Conservation (phyloP, 164 flowering plant genomes). For the Litsea cubeba region DNA sequence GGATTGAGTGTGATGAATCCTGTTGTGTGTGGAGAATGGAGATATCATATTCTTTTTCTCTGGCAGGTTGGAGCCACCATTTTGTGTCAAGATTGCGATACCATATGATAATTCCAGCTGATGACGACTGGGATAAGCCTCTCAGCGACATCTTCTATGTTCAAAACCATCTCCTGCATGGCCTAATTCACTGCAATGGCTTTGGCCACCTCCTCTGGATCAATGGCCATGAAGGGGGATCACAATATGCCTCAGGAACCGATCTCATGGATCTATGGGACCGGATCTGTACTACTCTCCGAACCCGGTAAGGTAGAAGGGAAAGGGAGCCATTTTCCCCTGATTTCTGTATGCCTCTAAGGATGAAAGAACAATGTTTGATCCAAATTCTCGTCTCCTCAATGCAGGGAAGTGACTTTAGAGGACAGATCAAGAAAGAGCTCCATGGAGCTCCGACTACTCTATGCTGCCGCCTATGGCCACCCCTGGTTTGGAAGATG, state of each 20-base stretch:
- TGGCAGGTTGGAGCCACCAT: conserved; percentile 83
- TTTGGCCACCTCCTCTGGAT: conserved; percentile 70
- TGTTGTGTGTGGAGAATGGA: background rate
- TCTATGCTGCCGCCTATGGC: conserved; percentile 72
- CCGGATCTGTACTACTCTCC: conserved; percentile 59
- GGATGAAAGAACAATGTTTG: background rate
- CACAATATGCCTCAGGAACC: conserved; percentile 50
- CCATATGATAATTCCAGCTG: conserved; percentile 66
- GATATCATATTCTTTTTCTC: background rate
- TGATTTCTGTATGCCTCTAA: background rate
- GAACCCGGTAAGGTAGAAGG: conserved; percentile 39
- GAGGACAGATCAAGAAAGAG: conserved; percentile 63
- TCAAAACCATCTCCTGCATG: conserved; percentile 67
- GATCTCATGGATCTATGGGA: conserved; percentile 94
- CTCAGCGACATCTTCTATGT: conserved; percentile 35
- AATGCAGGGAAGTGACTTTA: conserved; percentile 56
- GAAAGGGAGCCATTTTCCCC: too few relatives aligned
- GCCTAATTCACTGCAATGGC: conserved; percentile 79
- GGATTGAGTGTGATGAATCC: background rate
- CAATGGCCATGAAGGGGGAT: conserved; percentile 86
- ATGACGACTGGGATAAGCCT: conserved; percentile 53
- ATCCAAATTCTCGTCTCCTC: background rate
- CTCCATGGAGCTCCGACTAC: conserved; percentile 71
- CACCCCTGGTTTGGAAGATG: conserved; percentile 90
- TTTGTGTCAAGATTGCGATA: conserved; percentile 68